A percentile compares a stretch with the other conserved stretches of the same genome.
Evolutionary conservation across 148 eudicot species (phyloP).

Genomic region (Drosera capensis): DNA sequence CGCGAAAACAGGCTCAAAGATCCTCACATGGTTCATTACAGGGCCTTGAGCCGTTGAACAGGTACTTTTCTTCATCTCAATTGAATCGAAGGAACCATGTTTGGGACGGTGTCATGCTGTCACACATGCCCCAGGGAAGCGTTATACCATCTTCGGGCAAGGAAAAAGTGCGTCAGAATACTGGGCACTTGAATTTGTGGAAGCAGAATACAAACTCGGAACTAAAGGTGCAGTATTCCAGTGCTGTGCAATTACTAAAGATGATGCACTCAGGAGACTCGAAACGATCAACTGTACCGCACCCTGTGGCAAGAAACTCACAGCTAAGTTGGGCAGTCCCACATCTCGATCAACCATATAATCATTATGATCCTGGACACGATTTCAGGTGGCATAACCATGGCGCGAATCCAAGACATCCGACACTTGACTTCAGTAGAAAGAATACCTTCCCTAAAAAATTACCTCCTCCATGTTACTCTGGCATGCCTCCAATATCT

Average conservation of each 20-base stretch:
- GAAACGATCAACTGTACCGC: slow-evolving; percentile 12
- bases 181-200: slow-evolving; percentile 5
- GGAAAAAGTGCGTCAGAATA: slow-evolving; percentile 13
- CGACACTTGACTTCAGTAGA: slow-evolving; percentile 12
- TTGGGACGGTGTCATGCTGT: slow-evolving; percentile 9
- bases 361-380: slow-evolving; percentile 8
- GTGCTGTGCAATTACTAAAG: slow-evolving; percentile 46
- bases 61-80: slow-evolving; percentile 9
- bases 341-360: slow-evolving; percentile 9
- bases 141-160: slow-evolving; percentile 6
- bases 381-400: slow-evolving; percentile 6
- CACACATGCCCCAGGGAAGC: slow-evolving; percentile 7
- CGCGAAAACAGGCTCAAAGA: slow-evolving; percentile 2
- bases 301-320: slow-evolving; percentile 8
- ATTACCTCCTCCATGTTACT: slow-evolving; percentile 4
- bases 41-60: slow-evolving; percentile 1
- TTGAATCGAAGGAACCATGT: slow-evolving; percentile 7
- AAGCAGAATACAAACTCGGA: slow-evolving; percentile 8
- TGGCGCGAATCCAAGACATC: slow-evolving; percentile 14
- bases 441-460: slow-evolving; percentile 6
- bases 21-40: slow-evolving; percentile 4
- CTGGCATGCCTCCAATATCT: slow-evolving; percentile 6
- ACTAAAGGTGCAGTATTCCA: slow-evolving; percentile 4
- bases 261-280: slow-evolving; percentile 29
- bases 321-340: neutral